These are phyloP conservation scores for Alternaria sp. DNA, from an alignment of 2,329 filamentous ascomycete genomes.

Conservation along the genomic window DNA sequence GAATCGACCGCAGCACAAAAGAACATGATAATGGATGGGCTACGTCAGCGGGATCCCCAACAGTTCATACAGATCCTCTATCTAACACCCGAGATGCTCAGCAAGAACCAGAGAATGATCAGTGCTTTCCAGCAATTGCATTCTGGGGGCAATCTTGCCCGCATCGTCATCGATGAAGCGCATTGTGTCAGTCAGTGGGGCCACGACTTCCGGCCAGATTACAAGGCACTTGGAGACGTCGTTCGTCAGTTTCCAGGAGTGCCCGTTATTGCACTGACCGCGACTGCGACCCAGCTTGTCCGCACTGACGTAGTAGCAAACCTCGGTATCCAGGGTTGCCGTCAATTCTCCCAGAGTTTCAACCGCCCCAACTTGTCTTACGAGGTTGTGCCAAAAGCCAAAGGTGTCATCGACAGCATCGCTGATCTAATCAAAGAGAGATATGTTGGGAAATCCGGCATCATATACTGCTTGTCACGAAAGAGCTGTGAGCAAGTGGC, in stretches of 20 bases:
- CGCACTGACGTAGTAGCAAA: slow-evolving; percentile 91
- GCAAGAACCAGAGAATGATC: slow-evolving; percentile 75
- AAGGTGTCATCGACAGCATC: slow-evolving; percentile 62
- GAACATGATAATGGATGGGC: slow-evolving; percentile 67
- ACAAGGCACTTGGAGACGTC: slow-evolving; percentile 82
- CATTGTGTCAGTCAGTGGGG: slow-evolving; percentile 99
- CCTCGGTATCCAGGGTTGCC: slow-evolving; percentile 78
- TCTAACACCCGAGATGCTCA: slow-evolving; percentile 96
- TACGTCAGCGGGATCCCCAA: slow-evolving; percentile 71
- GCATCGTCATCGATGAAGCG: slow-evolving; percentile 97
- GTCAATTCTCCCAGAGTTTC: slow-evolving; percentile 89
- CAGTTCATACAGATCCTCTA: slow-evolving; percentile 86
- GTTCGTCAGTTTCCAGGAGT: slow-evolving; percentile 76
- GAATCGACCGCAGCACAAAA: slow-evolving; percentile 71
- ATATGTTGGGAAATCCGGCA: slow-evolving; percentile 78
- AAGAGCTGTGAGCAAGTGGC: slow-evolving; percentile 84
- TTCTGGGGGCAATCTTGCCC: slow-evolving; percentile 73
- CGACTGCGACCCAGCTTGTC: slow-evolving; percentile 92
- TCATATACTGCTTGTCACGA: slow-evolving; percentile 90
- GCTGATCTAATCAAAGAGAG: slow-evolving; percentile 72
- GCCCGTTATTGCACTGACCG: slow-evolving; percentile 92
- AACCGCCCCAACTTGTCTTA: slow-evolving; percentile 96
- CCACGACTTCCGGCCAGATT: slow-evolving; percentile 96
- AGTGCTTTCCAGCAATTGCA: slow-evolving; percentile 73
- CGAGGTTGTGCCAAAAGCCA: slow-evolving; percentile 76